phyloP scores from a whole-genome alignment of 805 yeast species.

The baker's yeast (Saccharomyces cerevisiae) region DNA sequence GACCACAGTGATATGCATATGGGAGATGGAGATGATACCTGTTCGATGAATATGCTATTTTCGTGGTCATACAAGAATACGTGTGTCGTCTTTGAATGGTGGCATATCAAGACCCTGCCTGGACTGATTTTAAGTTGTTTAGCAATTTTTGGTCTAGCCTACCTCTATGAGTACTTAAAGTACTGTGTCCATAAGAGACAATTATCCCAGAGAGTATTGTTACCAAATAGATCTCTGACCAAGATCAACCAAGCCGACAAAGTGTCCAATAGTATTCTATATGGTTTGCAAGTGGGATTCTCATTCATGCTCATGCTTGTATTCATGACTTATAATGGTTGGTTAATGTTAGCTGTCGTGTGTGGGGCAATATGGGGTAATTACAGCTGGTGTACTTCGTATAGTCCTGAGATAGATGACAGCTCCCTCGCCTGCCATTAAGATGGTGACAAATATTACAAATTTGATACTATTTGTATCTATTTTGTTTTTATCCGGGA shows the following conservation, averaged over 20 bases:
- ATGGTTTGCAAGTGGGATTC: slow-evolving; percentile 61
- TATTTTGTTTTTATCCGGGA: neutral
- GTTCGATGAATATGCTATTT: slow-evolving; percentile 65
- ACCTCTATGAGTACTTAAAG: slow-evolving; percentile 51
- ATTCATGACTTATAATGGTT: slow-evolving; percentile 81
- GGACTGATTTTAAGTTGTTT: slow-evolving; percentile 48
- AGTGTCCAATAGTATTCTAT: slow-evolving; percentile 34
- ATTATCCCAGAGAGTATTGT: neutral
- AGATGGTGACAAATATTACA: neutral
- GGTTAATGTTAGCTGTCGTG: slow-evolving; percentile 70
- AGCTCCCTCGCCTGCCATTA: slow-evolving; percentile 21
- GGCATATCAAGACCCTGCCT: slow-evolving; percentile 55
- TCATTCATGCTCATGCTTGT: slow-evolving; percentile 70
- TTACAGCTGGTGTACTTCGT: slow-evolving; percentile 44
- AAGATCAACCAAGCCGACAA: neutral
- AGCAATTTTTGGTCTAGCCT: slow-evolving; percentile 40
- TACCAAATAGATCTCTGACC: neutral
- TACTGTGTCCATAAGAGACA: slow-evolving; percentile 9
- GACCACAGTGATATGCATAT: slow-evolving; percentile 13
- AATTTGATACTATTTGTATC: too few relatives aligned
- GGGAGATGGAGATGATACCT: slow-evolving; percentile 29
- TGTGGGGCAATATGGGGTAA: slow-evolving; percentile 67
- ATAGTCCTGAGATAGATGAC: slow-evolving; percentile 6
- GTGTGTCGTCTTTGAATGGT: slow-evolving; percentile 69
- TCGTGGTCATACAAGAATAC: slow-evolving; percentile 71